Conservation (phyloP, 192 early-diverging fungal genomes). For the Ambispora gerdemannii region DNA sequence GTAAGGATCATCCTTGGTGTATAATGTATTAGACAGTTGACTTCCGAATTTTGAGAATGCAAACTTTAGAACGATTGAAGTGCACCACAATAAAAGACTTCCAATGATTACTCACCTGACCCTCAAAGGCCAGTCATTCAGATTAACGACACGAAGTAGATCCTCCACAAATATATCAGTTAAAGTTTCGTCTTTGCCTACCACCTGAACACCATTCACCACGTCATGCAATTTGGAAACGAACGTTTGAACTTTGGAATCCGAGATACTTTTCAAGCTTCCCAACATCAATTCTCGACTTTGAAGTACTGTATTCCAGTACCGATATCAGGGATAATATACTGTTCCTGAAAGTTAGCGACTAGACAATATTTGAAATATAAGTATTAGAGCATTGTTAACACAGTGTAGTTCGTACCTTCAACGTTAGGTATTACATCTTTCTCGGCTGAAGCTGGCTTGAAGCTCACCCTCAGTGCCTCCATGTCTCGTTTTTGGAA, state of each 20-base stretch:
- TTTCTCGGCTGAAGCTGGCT: slow-evolving; percentile 7
- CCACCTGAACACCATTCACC: neutral
- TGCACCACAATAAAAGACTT: neutral
- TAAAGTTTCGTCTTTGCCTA: slow-evolving; percentile 24
- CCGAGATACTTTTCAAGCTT: slow-evolving; percentile 12
- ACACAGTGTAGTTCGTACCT: slow-evolving; percentile 6
- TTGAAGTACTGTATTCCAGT: neutral
- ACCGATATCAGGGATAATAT: neutral
- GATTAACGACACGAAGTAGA: slow-evolving; percentile 24
- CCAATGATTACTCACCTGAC: slow-evolving; percentile 20
- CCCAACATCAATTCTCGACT: neutral
- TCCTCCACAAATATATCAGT: slow-evolving; percentile 12
- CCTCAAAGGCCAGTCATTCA: slow-evolving; percentile 11
- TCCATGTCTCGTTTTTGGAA: slow-evolving; percentile 7
- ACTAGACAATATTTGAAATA: too few species aligned
- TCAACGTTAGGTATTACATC: slow-evolving; percentile 4
- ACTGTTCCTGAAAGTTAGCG: neutral
- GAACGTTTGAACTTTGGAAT: slow-evolving; percentile 14
- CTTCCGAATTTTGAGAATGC: slow-evolving; percentile 11
- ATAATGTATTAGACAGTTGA: neutral
- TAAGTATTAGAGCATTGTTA: slow-evolving; percentile 7
- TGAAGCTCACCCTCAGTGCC: neutral
- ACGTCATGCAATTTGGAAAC: slow-evolving; percentile 17
- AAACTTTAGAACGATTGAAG: neutral
- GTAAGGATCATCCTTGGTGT: slow-evolving; percentile 1